Percentiles rank a stretch among this genome's conserved stretches.
Evolutionary conservation across 2,329 filamentous ascomycete species (phyloP).

Genomic region (Aspergillus fumigatus): DNA sequence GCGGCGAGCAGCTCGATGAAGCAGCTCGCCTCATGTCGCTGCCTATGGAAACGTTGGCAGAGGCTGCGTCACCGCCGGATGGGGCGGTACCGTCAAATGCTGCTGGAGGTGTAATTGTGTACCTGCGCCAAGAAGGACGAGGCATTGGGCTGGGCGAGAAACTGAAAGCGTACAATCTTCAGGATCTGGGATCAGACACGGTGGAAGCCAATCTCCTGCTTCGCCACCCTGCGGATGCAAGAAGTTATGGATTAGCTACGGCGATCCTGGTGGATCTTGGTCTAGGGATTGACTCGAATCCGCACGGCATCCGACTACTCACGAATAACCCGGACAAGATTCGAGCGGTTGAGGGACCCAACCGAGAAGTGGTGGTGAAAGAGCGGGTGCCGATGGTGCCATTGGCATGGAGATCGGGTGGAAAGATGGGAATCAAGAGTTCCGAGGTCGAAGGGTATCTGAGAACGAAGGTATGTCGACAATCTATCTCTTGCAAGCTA

Average conservation of each 20-base stretch:
- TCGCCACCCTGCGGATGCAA: slow-evolving; percentile 86
- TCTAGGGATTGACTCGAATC: slow-evolving; percentile 59
- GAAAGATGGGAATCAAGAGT: slow-evolving; percentile 74
- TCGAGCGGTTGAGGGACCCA: slow-evolving; percentile 85
- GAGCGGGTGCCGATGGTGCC: slow-evolving; percentile 96
- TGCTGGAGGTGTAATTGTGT: slow-evolving; percentile 85
- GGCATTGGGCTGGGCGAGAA: slow-evolving; percentile 95
- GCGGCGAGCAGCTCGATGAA: slow-evolving; percentile 95
- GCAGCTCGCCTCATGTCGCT: slow-evolving; percentile 88
- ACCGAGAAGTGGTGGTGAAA: slow-evolving; percentile 77
- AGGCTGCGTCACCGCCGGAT: slow-evolving; percentile 23
- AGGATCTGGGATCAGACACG: slow-evolving; percentile 94
- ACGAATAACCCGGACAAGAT: slow-evolving; percentile 99
- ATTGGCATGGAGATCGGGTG: slow-evolving; percentile 78
- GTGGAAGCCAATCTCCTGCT: slow-evolving; percentile 92
- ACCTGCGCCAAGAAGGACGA: slow-evolving; percentile 90
- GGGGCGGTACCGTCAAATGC: slow-evolving; percentile 45
- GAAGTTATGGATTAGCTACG: slow-evolving; percentile 93
- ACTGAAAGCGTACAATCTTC: slow-evolving; percentile 95
- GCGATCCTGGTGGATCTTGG: slow-evolving; percentile 88
- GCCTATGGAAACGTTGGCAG: slow-evolving; percentile 38
- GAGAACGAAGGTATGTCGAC: slow-evolving; percentile 73
- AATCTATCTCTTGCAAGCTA: not conserved
- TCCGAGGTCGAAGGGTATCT: slow-evolving; percentile 91
- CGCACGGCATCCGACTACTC: slow-evolving; percentile 63